Evolutionary conservation across 106 monocot species (phyloP), one percentile per base, ranked within the genome.

Genomic region (Acanthochlamys bracteata): DNA sequence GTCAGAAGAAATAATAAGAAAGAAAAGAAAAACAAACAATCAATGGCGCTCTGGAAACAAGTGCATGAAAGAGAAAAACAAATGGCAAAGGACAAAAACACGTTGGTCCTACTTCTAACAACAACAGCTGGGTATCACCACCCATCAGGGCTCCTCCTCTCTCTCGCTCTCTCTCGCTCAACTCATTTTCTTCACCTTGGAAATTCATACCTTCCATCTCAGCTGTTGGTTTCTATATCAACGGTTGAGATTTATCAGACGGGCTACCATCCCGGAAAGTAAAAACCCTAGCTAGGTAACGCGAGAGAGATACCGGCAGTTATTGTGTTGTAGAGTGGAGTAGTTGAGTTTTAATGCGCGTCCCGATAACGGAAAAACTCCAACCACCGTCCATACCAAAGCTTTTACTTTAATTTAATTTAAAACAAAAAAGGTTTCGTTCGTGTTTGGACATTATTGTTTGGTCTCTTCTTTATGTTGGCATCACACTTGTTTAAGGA

Each of bases 321-420:
- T 12, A 9, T 10, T 7, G 0, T 55, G 55, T 12, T 12, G 49
- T 49, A 20, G 10, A 20, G 55, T 21, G 55, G 55, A 55, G 55
- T 55, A 20, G 55, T 55, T 55, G 55, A 1, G 55, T 17, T 14
- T 55, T 55, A 55, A 55, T 55, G 22, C 55, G 55, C 51, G 22
- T 55, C 22, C 55, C 22, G 55, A 55, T 55, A 55, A 55, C 22
- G 55, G 55, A 21, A 55, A 55, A 55, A 20, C 15, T 21, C 20
- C 22, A 55, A 7, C 55, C 55, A 55, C 55, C 55, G 49, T 2
- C 49, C 49, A 49, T 10, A 17, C 55, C 6, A 17, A 15, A 55
- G 49, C 49, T 49, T 49, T 49, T 49, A 2, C 10, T 49, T 49
- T 49, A 4, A 49, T 49, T 49, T 49, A n/a, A n/a, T 49, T 10